phyloP scores from a whole-genome alignment of 768 basidiomycete species.

The Postia placenta region DNA sequence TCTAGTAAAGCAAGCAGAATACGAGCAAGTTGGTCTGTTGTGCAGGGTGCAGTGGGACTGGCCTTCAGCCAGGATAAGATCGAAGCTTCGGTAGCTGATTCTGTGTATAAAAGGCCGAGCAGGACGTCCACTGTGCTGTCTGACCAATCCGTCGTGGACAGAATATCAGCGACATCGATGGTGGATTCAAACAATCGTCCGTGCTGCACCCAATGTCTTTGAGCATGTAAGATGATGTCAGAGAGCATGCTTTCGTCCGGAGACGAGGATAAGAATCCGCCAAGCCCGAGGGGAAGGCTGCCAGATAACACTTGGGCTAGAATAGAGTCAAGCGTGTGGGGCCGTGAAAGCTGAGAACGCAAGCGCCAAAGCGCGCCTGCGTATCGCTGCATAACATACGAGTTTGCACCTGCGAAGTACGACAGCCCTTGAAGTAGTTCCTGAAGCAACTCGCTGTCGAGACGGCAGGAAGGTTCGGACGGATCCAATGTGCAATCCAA shows the following conservation, averaged over 20 bases:
- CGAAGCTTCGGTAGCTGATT: background rate
- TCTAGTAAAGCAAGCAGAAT: constrained; percentile 17
- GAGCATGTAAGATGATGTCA: constrained; percentile 1
- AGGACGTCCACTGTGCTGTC: constrained; percentile 15
- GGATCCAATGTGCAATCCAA: too few relatives aligned
- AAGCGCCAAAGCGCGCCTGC: too few relatives aligned
- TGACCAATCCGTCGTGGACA: constrained; percentile 7
- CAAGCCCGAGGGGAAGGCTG: constrained; percentile 23
- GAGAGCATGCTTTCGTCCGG: background rate
- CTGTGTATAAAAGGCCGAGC: constrained; percentile 14
- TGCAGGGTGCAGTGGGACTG: constrained; percentile 5
- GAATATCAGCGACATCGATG: constrained; percentile 1
- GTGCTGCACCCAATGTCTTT: constrained; percentile 12
- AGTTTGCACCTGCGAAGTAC: too few relatives aligned
- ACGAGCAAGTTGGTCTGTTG: constrained; percentile 12
- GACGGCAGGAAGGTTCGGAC: too few relatives aligned
- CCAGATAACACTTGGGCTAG: constrained; percentile 37
- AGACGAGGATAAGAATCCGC: constrained; percentile 14
- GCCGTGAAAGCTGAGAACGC: constrained; percentile 14
- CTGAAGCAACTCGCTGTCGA: too few relatives aligned
- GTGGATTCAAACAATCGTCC: background rate
- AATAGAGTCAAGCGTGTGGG: constrained; percentile 40
- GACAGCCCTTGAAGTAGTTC: too few relatives aligned
- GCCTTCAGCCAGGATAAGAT: constrained; percentile 18
- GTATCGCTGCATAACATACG: too few relatives aligned